Evolutionary conservation across 495 filamentous ascomycete species (phyloP), one percentile per base, ranked within the genome.

Genomic region (Entonaema liquescens): DNA sequence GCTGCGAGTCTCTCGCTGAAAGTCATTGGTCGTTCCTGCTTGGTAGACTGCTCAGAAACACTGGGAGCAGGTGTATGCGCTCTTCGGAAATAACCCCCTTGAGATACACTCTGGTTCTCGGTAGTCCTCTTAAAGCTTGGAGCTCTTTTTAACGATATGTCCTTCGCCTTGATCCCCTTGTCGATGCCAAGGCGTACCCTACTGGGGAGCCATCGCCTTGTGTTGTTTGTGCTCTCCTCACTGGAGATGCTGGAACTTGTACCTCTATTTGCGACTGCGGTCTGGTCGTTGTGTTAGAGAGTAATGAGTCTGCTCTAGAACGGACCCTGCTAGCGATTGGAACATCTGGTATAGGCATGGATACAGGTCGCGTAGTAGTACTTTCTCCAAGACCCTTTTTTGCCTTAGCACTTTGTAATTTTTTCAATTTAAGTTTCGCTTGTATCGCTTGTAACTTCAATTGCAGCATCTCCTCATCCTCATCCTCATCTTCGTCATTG

Each of bases 1-100:
- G 93, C 89, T 0, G 92, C 91, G 65, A 98, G 87, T 25, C 93
- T 84, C 77, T 98, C 93, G 70, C 92, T 97, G 75, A 98, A 99
- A 29, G 88, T 92, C 76, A 91, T 88, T 1, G 86, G 85, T 52
- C 84, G 81, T 6, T 83, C 62, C n/a, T 78, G 72, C 58, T 54
- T 62, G 11, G 74, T 53, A 6, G 49, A 35, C 49, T 60, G 71
- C 35, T 71, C 65, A 3, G 54, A 9, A 11, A 59, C 62, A 9
- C 64, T 60, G 31, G 59, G 50, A 21, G 72, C 49, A 7, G 83
- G 76, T 0, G 84, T 82, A 17, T 77, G 79, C 7, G 82, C 52
- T 59, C 83, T 78, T 59, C 81, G 82, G 36, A 86, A 65, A 67
- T 82, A 84, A 2, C 79, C 79, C 7, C 79, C 81, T 19, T 75